Conservation (phyloP, 257 asterid species). For the Solanum neorickii region DNA sequence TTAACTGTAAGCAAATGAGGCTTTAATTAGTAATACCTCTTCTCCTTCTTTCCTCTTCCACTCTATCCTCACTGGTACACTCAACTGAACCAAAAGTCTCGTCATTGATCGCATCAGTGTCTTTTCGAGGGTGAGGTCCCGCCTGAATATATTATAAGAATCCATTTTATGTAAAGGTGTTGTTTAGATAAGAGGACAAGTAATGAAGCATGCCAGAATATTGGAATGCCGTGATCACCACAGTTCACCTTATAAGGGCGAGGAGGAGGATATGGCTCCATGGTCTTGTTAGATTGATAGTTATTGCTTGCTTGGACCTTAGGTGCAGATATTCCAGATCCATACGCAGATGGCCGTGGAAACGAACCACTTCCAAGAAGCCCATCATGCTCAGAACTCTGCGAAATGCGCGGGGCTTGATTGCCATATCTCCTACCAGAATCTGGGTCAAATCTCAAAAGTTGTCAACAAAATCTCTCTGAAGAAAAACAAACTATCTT, state of each 20-base stretch:
- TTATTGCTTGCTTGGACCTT: constrained; percentile 48
- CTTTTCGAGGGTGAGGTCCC: constrained; percentile 59
- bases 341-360: constrained; percentile 68
- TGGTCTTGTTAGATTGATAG: constrained; percentile 55
- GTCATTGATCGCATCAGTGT: constrained; percentile 51
- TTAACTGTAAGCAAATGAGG: not conserved
- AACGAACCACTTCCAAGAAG: constrained; percentile 97
- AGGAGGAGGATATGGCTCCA: constrained; percentile 92
- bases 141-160: constrained; percentile 36
- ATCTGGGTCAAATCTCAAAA: constrained; percentile 29
- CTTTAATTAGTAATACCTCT: constrained; percentile 50
- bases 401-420: constrained; percentile 66
- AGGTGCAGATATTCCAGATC: constrained; percentile 46
- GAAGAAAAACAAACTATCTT: not conserved
- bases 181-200: not conserved
- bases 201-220: not conserved
- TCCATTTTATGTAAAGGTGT: not conserved
- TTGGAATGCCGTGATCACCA: not conserved
- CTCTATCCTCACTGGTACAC: constrained; percentile 58
- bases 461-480: not conserved
- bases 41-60: constrained; percentile 84
- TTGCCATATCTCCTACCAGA: constrained; percentile 53
- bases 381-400: constrained; percentile 85
- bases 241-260: constrained; percentile 81
- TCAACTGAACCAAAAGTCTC: constrained; percentile 93